Evolutionary conservation across 2,329 filamentous ascomycete species (phyloP), one percentile per base, ranked within the genome.

Genomic region (Ceratocystis ficicola): DNA sequence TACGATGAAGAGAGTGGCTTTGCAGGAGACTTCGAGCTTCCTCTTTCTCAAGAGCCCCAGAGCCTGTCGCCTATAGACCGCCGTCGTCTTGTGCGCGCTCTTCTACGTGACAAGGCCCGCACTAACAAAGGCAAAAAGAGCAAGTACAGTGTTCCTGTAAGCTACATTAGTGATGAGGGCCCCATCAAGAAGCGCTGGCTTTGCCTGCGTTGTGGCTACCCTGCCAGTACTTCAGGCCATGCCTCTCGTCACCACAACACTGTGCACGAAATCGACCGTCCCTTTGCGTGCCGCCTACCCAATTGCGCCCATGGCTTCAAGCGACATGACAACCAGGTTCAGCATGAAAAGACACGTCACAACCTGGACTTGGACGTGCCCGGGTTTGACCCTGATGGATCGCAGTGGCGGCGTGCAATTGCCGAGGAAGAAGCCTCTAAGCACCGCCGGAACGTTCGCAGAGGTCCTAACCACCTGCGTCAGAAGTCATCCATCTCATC

Each of bases 281-380:
- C 41, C 10, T 65, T 57, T 41, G 15, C 32, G 10, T 65, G 63
- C 48, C 50, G 63, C 12, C 63, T 65, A 17, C 50, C 50, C 17
- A 65, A 65, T 41, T 65, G 63, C 52, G 30, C 25, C 12, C 50
- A 59, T 17, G 48, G 48, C 6, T 65, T 65, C 17, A 57, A 65
- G 63, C 63, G 63, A 22, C 41, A 28, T 6, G 63, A 65, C 63
- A 65, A 65, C 41, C 63, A 52, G 7, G 41, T 59, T 8, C 63
- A 65, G 36, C 63, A 65, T n/a, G 63, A 65, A 50, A 63, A 63
- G 28, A 63, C 61, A 44, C 44, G 46, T 20, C 61, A 63, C 61
- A 63, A 63, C 28, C 32, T 63, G 20, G 63, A 65, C 52, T 44
- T 65, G 0, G 52, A 57, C 28, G 2, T 30, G 52, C 52, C 52